phyloP scores from a whole-genome alignment of 257 asterid species.

The Craterostigma plantagineum region DNA sequence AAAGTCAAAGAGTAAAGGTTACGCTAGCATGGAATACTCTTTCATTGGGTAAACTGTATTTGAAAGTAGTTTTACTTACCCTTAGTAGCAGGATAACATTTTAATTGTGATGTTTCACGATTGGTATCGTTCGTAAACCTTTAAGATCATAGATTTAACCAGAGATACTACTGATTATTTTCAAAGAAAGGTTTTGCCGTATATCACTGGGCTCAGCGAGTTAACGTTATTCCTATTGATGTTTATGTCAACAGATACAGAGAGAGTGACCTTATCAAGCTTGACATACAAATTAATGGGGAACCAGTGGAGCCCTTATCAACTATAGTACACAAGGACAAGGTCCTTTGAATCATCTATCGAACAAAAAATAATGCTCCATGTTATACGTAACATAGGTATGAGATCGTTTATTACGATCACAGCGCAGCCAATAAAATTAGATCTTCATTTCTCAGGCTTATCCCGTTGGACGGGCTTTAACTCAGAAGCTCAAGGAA shows the following conservation, averaged over 20 bases:
- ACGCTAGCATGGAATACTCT: conserved; percentile 99
- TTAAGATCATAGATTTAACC: neutral
- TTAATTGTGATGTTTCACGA: no score
- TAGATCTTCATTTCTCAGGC: conserved; percentile 28
- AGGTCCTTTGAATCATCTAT: conserved; percentile 23
- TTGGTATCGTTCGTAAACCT: neutral
- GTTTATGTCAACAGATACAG: conserved; percentile 38
- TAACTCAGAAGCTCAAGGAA: conserved; percentile 92
- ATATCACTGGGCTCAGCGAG: neutral
- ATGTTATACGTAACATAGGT: no score
- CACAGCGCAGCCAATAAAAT: no score
- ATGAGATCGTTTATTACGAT: no score
- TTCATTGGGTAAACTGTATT: conserved; percentile 45
- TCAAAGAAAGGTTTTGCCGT: conserved; percentile 1
- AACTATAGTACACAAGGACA: conserved; percentile 92
- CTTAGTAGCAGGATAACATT: no score
- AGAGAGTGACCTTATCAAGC: conserved; percentile 85
- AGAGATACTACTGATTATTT: no score
- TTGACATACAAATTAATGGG: conserved; percentile 83
- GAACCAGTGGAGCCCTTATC: conserved; percentile 95
- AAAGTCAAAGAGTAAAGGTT: conserved; percentile 94
- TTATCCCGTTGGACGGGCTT: conserved; percentile 91
- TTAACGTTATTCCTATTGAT: conserved; percentile 3
- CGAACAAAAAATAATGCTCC: no score
- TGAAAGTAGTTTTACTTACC: neutral